Conservation (phyloP, 225 moss, liverwort and hornwort species). For the Pleurozium schreberi region DNA sequence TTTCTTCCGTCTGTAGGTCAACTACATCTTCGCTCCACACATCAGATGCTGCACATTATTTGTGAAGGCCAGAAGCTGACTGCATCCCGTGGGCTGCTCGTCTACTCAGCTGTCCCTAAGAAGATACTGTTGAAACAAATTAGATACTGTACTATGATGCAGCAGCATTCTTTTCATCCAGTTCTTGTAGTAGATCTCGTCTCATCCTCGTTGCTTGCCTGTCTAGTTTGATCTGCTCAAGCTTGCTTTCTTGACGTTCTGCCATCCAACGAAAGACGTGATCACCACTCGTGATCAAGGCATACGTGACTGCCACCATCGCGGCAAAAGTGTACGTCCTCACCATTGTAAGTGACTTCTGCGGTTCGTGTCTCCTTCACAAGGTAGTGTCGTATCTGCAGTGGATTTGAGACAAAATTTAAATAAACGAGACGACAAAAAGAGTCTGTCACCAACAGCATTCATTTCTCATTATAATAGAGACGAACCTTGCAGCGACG, state of each 20-base stretch:
- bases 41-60: neutral
- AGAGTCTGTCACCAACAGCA: neutral
- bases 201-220: conserved; percentile 29
- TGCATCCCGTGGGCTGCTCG: neutral
- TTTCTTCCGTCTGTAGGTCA: neutral
- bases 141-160: conserved; percentile 2
- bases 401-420: neutral
- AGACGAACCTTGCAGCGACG: neutral
- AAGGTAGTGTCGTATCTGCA: neutral
- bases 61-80: neutral
- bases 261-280: conserved; percentile 48
- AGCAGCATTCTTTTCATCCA: conserved; percentile 23
- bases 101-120: neutral
- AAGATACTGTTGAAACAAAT: neutral
- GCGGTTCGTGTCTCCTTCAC: neutral
- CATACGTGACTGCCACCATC: conserved; percentile 43
- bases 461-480: neutral
- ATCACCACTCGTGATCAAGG: conserved; percentile 31
- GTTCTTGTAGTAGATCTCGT: conserved; percentile 32
- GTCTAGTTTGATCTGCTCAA: conserved; percentile 47
- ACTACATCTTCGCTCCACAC: neutral
- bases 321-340: conserved; percentile 50
- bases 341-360: conserved; percentile 22
- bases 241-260: conserved; percentile 43
- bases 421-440: neutral